Evolutionary conservation across 345 rosid species (phyloP).

Genomic region (Psidium friedrichsthalianum): DNA sequence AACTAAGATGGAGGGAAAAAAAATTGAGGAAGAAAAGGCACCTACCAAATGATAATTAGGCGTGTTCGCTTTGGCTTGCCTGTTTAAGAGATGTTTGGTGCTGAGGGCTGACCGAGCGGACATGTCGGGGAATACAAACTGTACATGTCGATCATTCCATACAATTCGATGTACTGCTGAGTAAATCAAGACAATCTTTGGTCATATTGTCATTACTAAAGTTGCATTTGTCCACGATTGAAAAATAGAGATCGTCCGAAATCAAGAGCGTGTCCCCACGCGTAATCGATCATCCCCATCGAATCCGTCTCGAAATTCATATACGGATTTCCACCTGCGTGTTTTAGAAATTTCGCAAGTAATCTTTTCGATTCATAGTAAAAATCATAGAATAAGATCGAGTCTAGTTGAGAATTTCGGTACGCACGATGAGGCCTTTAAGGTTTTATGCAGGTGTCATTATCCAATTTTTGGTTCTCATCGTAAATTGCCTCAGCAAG

Average conservation of each 20-base stretch:
- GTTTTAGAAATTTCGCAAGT: not conserved
- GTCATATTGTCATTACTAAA: not conserved
- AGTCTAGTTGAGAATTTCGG: no score
- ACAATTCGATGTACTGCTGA: not conserved
- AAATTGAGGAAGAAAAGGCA: not conserved
- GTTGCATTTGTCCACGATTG: not conserved
- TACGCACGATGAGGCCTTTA: slow-evolving; percentile 16
- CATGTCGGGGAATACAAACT: not conserved
- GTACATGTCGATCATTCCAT: not conserved
- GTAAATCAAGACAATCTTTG: not conserved
- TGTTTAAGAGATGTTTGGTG: not conserved
- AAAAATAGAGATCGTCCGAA: not conserved
- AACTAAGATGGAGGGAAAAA: not conserved
- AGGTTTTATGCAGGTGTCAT: slow-evolving; percentile 12
- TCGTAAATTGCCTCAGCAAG: slow-evolving; percentile 14
- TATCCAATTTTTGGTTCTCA: slow-evolving; percentile 1
- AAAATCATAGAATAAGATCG: not conserved
- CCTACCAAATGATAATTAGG: not conserved
- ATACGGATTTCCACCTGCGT: slow-evolving; percentile 5
- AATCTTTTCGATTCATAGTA: not conserved
- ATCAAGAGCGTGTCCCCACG: slow-evolving; percentile 5
- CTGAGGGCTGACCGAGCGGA: not conserved
- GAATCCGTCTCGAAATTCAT: slow-evolving; percentile 3
- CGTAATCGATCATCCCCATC: not conserved
- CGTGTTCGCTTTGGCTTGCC: not conserved